Conservation (phyloP, 148 eudicot genomes). For the Agrostemma githago region DNA sequence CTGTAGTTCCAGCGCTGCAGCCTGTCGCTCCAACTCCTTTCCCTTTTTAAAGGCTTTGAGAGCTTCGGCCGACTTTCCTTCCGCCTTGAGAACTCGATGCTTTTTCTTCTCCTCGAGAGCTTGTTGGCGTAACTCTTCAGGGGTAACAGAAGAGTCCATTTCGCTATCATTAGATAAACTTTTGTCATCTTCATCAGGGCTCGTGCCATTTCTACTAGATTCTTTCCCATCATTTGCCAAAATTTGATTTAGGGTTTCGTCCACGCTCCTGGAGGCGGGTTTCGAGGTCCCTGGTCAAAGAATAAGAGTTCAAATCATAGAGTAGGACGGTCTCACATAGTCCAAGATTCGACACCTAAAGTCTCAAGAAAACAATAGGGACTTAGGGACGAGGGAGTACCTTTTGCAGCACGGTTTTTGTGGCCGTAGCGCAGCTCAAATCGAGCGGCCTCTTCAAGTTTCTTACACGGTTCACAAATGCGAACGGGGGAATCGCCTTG, state of each 20-base stretch:
- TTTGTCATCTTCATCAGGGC: slow-evolving; percentile 39
- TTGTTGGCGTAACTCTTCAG: slow-evolving; percentile 80
- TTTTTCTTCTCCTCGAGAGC: slow-evolving; percentile 74
- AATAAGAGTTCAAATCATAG: not conserved
- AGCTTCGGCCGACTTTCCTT: slow-evolving; percentile 84
- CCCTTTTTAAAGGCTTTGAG: slow-evolving; percentile 76
- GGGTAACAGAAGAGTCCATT: slow-evolving; percentile 35
- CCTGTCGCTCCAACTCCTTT: slow-evolving; percentile 89
- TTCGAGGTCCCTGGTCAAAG: slow-evolving; percentile 58
- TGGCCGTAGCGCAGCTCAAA: slow-evolving; percentile 81
- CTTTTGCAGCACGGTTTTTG: slow-evolving; percentile 64
- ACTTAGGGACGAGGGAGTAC: slow-evolving; percentile 25
- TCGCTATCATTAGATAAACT: slow-evolving; percentile 37
- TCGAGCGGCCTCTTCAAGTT: slow-evolving; percentile 84
- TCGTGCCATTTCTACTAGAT: slow-evolving; percentile 26
- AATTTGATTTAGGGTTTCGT: slow-evolving; percentile 54
- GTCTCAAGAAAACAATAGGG: too few relatives aligned
- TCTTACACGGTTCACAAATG: slow-evolving; percentile 94
- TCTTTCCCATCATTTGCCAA: slow-evolving; percentile 49
- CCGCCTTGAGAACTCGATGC: slow-evolving; percentile 65
- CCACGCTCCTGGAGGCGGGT: slow-evolving; percentile 47
- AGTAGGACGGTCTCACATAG: not conserved
- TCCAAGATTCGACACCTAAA: not conserved
- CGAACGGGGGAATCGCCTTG: slow-evolving; percentile 98
- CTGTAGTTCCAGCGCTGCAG: slow-evolving; percentile 64